Evolutionary conservation across 768 basidiomycete species (phyloP), one percentile per base, ranked within the genome.

Genomic region (Mycena amicta): DNA sequence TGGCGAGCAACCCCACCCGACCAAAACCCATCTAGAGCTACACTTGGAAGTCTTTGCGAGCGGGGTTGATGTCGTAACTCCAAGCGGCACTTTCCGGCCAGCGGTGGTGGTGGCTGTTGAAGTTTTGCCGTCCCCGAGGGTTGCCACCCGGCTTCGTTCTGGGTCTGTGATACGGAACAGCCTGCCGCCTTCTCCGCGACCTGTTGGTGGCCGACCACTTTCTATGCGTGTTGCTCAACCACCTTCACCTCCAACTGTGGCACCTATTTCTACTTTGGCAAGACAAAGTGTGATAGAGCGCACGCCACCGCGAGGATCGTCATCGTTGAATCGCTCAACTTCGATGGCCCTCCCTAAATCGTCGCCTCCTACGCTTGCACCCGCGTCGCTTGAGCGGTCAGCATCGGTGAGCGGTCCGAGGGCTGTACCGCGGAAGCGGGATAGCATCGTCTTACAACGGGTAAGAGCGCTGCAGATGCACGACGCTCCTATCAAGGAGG

Each of bases 401-500:
- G 52, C 52, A 4, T 55, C 58, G 18, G 33, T 55, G 0, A 55
- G 18, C 11, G 60, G 58, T 4, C 61, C 57, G 1, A 47, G 59
- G 25, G 41, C 50, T 12, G 45, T 16, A 43, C 59, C 37, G n/a
- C 58, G 46, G 13, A 62, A 47, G 46, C 52, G 62, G 37, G 57
- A 66, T n/a, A 66, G 65, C 28, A 2, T 66, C 31, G 65, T 66
- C 37, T 23, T 60, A 26, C 62, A 64, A 27, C 50, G 62, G 25
- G 62, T 59, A 8, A 46, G 60, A 60, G 60, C 54, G 4, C 45
- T 59, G 8, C 59, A 56, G 23, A 55, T 54, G 56, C 33, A 55
- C 22, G 47, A 26, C 26, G 25, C 47, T 8, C 6, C 47, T 5
- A 49, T 49, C 22, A 8, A 26, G n/a, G 47, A 49, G 47, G 47